Base-by-base conservation (phyloP, 768 basidiomycete genomes). In the Mycena indigotica region DNA sequence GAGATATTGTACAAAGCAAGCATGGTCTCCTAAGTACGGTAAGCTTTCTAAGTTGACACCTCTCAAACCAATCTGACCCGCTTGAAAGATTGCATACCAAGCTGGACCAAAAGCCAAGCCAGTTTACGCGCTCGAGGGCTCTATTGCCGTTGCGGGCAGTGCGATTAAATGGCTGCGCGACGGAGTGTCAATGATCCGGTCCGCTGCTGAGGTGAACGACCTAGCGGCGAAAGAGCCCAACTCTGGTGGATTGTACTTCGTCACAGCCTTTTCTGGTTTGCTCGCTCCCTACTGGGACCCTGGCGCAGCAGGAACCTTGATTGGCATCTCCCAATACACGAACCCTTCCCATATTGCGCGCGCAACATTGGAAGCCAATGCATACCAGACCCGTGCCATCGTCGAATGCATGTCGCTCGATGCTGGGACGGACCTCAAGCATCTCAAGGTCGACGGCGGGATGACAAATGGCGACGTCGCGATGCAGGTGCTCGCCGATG, bases 241-340 rank as follows among this genome's bases (percentile, higher is more conserved):
- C 64, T 88, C 92, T 0, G 95, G 91, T 30, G 96, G 96, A 6
- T 81, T 97, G 28, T 98, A 92, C 76, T 99, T 98, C 67, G 96
- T 98, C 30, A 96, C 96, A 1, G 95, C 94, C 5, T 98, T 99
- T 77, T 89, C 89, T 38, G 97, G 97, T 54, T 80, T 99, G 24
- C 85, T 99, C 25, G 97, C 97, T 19, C 97, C 97, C 5, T 97
- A 93, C 75, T 98, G 97, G 97, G 97, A 99, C 71, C 85, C 93
- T 25, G 85, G 87, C 26, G 97, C 97, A 26, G 89, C 88, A 19
- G 94, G 93, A 0, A 72, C 91, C 38, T 77, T 97, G 44, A 93
- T 97, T 57, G 93, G 90, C 17, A 73, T 96, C 49, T 88, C 93
- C 13, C 85, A 90, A 49, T 94, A 91, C 74, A 96, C 95, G 30